phyloP scores from a whole-genome alignment of 2,329 filamentous ascomycete genomes.

The Fusarium decemcellulare region DNA sequence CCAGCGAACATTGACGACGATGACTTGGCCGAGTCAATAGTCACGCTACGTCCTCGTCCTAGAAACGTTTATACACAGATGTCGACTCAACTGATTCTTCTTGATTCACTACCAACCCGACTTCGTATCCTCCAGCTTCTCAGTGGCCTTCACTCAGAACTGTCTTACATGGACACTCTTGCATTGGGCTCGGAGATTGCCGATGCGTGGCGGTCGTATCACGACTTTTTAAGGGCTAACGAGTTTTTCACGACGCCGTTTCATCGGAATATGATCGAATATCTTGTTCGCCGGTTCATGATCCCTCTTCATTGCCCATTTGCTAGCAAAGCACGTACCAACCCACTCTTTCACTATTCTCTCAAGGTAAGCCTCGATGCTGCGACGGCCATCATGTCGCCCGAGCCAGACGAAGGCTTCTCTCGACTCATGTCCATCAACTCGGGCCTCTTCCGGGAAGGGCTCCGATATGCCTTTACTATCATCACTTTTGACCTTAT shows the following conservation, averaged over 20 bases:
- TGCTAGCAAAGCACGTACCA: slow-evolving; percentile 55
- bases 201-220: slow-evolving; percentile 42
- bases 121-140: slow-evolving; percentile 53
- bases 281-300: slow-evolving; percentile 67
- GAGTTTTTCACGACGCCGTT: slow-evolving; percentile 49
- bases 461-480: slow-evolving; percentile 49
- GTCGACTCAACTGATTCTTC: slow-evolving; percentile 54
- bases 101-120: slow-evolving; percentile 54
- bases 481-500: slow-evolving; percentile 56
- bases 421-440: slow-evolving; percentile 53
- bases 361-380: slow-evolving; percentile 62
- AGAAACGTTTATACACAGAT: slow-evolving; percentile 43
- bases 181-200: slow-evolving; percentile 52
- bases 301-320: slow-evolving; percentile 68
- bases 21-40: slow-evolving; percentile 6
- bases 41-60: neutral
- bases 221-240: slow-evolving; percentile 37
- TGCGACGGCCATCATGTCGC: slow-evolving; percentile 54
- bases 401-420: slow-evolving; percentile 55
- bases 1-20: slow-evolving; percentile 55
- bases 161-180: slow-evolving; percentile 54
- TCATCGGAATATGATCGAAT: slow-evolving; percentile 65
- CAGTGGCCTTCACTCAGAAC: slow-evolving; percentile 50
- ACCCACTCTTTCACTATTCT: slow-evolving; percentile 65
- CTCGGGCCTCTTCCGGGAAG: slow-evolving; percentile 59